phyloP scores from a whole-genome alignment of 805 yeast genomes.

The Metschnikowia cerradonensis region DNA sequence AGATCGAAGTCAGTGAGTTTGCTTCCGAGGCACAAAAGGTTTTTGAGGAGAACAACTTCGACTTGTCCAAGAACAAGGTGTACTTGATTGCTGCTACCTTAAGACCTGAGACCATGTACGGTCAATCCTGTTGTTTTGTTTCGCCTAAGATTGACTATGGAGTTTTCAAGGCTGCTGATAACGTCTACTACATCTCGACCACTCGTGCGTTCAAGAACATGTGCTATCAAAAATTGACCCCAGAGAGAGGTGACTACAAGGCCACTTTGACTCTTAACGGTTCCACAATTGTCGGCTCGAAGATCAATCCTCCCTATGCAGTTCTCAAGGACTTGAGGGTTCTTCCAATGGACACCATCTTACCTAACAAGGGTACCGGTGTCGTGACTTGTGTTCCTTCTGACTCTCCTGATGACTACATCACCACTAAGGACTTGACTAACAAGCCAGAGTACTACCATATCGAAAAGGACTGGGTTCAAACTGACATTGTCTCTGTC shows the following conservation, averaged over 20 bases:
- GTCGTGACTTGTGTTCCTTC: slow-evolving; percentile 98
- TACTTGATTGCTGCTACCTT: slow-evolving; percentile 93
- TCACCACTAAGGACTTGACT: slow-evolving; percentile 77
- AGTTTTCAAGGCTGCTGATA: slow-evolving; percentile 76
- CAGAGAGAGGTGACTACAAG: slow-evolving; percentile 73
- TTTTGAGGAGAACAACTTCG: slow-evolving; percentile 48
- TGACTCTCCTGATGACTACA: slow-evolving; percentile 97
- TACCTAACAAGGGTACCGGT: slow-evolving; percentile 96
- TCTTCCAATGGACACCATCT: slow-evolving; percentile 95
- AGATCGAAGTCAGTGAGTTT: slow-evolving; percentile 68
- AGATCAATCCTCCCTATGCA: slow-evolving; percentile 81
- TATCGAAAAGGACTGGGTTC: slow-evolving; percentile 83
- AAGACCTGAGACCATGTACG: slow-evolving; percentile 98
- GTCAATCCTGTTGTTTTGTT: slow-evolving; percentile 97
- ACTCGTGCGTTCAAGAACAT: slow-evolving; percentile 96
- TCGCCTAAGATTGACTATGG: slow-evolving; percentile 94
- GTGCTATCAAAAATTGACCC: slow-evolving; percentile 92
- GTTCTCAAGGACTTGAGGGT: slow-evolving; percentile 67
- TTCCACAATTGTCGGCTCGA: slow-evolving; percentile 74
- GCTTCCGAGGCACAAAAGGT: slow-evolving; percentile 53
- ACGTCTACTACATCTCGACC: slow-evolving; percentile 77
- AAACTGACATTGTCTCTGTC: slow-evolving; percentile 66
- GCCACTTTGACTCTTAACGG: slow-evolving; percentile 64
- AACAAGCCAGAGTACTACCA: slow-evolving; percentile 89
- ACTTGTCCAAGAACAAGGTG: slow-evolving; percentile 54